phyloP scores from a whole-genome alignment of 768 basidiomycete species.

The Naganishia randhawae region DNA sequence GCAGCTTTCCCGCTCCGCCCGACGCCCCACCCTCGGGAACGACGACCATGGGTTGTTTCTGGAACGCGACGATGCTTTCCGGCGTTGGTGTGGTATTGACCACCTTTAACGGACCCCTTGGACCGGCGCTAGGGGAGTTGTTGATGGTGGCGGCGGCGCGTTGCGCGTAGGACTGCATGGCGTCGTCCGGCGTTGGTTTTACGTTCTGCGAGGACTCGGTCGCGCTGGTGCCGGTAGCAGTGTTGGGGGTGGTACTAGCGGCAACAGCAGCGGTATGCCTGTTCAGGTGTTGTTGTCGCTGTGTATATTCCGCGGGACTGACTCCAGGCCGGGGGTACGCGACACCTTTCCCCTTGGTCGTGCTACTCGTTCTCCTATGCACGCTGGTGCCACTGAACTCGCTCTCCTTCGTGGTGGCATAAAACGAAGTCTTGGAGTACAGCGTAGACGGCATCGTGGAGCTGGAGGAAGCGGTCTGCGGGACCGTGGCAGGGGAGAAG shows the following conservation, averaged over 20 bases:
- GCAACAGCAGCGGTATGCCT: background rate
- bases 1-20: background rate
- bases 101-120: constrained; percentile 14
- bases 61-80: constrained; percentile 11
- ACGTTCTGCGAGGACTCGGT: background rate
- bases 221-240: background rate
- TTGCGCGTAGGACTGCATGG: background rate
- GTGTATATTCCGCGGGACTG: constrained; percentile 18
- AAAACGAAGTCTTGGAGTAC: background rate
- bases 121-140: background rate
- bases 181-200: background rate
- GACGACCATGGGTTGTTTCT: background rate
- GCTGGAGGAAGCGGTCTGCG: constrained; percentile 21
- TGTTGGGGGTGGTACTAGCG: background rate
- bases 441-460: background rate
- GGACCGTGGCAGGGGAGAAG: constrained; percentile 14
- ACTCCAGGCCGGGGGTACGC: constrained; percentile 19
- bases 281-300: constrained; percentile 17
- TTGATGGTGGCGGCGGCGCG: background rate
- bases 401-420: background rate
- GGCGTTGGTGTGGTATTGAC: constrained; percentile 8
- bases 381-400: background rate
- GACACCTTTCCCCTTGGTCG: constrained; percentile 7
- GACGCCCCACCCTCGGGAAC: too few relatives aligned
- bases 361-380: constrained; percentile 1